These are phyloP conservation scores for Penium margaritaceum DNA, from an alignment of 139 green algal species.

Conservation along the genomic window DNA sequence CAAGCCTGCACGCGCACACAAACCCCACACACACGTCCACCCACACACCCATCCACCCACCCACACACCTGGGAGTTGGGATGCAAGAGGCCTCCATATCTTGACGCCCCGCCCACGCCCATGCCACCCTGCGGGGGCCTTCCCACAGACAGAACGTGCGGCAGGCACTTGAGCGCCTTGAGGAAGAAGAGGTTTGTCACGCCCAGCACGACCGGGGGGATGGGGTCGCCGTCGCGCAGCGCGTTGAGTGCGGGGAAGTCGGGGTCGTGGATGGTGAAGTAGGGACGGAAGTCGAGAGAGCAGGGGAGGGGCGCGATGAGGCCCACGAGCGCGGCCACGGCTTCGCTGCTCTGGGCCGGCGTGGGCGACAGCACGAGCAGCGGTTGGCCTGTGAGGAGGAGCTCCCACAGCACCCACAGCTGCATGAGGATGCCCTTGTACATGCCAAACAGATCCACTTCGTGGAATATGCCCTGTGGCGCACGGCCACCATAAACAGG, in stretches of 20 bases:
- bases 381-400: slow-evolving; percentile 68
- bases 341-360: slow-evolving; percentile 57
- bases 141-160: slow-evolving; percentile 45
- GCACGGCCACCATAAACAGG: background rate
- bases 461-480: slow-evolving; percentile 45
- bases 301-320: slow-evolving; percentile 74
- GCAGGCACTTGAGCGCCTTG: slow-evolving; percentile 55
- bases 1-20: no score
- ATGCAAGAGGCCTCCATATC: slow-evolving; percentile 38
- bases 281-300: slow-evolving; percentile 71
- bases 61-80: slow-evolving; percentile 31
- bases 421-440: slow-evolving; percentile 44
- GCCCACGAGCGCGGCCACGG: slow-evolving; percentile 65
- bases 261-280: slow-evolving; percentile 86
- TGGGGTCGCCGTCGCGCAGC: slow-evolving; percentile 33
- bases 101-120: slow-evolving; percentile 26
- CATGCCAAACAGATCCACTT: slow-evolving; percentile 56
- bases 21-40: no score
- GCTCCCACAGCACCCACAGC: slow-evolving; percentile 78
- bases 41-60: no score
- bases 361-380: slow-evolving; percentile 69
- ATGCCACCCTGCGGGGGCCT: background rate
- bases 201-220: slow-evolving; percentile 64
- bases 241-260: slow-evolving; percentile 58
- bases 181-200: slow-evolving; percentile 85